phyloP scores from a whole-genome alignment of 805 yeast genomes.

The Metschnikowia arizonensis region DNA sequence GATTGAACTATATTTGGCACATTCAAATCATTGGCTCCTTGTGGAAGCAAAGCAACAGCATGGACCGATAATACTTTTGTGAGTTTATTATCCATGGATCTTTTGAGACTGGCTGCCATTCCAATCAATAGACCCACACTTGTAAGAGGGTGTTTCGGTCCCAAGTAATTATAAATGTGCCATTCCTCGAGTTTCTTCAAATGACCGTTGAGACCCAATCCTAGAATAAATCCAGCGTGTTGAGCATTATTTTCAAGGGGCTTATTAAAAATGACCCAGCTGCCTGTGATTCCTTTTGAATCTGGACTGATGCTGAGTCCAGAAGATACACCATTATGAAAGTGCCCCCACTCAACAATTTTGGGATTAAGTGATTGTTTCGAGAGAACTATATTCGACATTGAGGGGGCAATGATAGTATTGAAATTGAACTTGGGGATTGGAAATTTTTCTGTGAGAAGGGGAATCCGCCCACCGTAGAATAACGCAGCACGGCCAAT shows the following conservation, averaged over 20 bases:
- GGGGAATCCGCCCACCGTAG: constrained; percentile 64
- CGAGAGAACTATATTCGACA: constrained; percentile 59
- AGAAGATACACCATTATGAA: constrained; percentile 87
- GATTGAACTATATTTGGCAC: constrained; percentile 81
- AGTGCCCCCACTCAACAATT: constrained; percentile 73
- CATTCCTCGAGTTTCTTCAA: constrained; percentile 81
- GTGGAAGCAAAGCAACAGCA: constrained; percentile 84
- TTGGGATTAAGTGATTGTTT: constrained; percentile 47
- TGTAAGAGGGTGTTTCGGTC: constrained; percentile 80
- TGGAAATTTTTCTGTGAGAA: constrained; percentile 80
- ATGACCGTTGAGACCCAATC: constrained; percentile 90
- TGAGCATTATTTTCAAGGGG: constrained; percentile 69
- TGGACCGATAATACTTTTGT: constrained; percentile 92
- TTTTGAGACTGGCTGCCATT: constrained; percentile 82
- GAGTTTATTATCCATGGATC: constrained; percentile 79
- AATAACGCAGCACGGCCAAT: constrained; percentile 75
- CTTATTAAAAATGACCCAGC: constrained; percentile 87
- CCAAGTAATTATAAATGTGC: constrained; percentile 91
- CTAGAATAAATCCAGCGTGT: constrained; percentile 93
- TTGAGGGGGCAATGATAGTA: constrained; percentile 59
- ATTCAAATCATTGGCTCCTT: constrained; percentile 85
- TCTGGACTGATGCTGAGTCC: constrained; percentile 73
- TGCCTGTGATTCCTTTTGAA: constrained; percentile 70
- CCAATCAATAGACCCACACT: constrained; percentile 88
- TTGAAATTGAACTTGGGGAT: constrained; percentile 72